phyloP scores from a whole-genome alignment of 768 basidiomycete species.

The Podaxis rugospora region DNA sequence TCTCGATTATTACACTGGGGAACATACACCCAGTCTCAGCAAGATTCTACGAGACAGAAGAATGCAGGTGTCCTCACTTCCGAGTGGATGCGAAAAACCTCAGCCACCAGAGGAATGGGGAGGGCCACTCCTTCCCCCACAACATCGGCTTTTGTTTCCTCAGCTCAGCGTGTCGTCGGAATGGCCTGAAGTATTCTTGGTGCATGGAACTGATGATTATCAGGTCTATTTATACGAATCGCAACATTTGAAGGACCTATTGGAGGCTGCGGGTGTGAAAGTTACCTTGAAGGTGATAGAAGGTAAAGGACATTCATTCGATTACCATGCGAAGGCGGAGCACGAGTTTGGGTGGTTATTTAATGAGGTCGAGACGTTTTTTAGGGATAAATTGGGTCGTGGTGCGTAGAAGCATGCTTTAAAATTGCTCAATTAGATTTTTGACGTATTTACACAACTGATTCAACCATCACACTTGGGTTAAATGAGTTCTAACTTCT shows the following conservation, averaged over 20 bases:
- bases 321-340: conserved; percentile 42
- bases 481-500: too few relatives aligned
- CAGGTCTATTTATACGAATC: conserved; percentile 42
- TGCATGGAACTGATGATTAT: conserved; percentile 46
- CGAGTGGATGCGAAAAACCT: background rate
- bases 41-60: conserved; percentile 28
- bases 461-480: too few relatives aligned
- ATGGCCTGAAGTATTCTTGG: conserved; percentile 44
- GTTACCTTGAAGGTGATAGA: conserved; percentile 20
- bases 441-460: background rate
- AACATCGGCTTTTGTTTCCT: conserved; percentile 38
- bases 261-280: conserved; percentile 27
- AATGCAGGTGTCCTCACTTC: background rate
- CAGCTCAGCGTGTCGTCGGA: conserved; percentile 30
- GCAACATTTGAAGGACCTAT: conserved; percentile 23
- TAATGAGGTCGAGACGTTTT: conserved; percentile 7
- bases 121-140: conserved; percentile 21
- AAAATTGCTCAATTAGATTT: background rate
- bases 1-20: conserved; percentile 56
- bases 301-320: conserved; percentile 50
- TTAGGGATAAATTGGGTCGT: background rate
- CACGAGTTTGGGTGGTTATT: conserved; percentile 15
- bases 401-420: background rate
- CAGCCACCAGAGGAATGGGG: background rate
- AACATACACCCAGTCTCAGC: conserved; percentile 46